These are phyloP conservation scores for Ambrosiella xylebori DNA, from an alignment of 2,329 filamentous ascomycete genomes.

Conservation along the genomic window DNA sequence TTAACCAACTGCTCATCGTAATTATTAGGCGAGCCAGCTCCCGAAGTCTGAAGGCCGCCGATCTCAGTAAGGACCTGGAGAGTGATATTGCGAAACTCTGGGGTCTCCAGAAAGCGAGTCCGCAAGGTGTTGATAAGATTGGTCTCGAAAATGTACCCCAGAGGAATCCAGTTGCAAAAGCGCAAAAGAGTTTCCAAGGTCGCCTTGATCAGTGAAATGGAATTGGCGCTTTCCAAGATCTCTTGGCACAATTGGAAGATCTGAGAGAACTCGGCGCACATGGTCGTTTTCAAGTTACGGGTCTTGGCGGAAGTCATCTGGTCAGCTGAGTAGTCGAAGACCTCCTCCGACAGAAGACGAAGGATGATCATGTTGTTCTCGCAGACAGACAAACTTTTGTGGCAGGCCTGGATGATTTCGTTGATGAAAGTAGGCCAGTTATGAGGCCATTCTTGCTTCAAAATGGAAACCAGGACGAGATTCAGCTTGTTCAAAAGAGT, in stretches of 20 bases:
- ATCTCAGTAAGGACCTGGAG: constrained; percentile 96
- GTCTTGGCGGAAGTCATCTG: constrained; percentile 99
- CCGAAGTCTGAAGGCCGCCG: constrained; percentile 74
- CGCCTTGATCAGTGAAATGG: constrained; percentile 81
- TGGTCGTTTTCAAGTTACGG: constrained; percentile 89
- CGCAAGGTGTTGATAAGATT: constrained; percentile 87
- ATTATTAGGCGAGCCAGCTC: constrained; percentile 44
- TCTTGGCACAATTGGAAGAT: constrained; percentile 97
- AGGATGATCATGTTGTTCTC: constrained; percentile 99
- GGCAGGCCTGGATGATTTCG: constrained; percentile 93
- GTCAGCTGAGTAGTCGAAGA: constrained; percentile 96
- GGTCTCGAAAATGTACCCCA: constrained; percentile 98
- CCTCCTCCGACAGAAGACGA: constrained; percentile 86
- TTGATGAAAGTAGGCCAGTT: constrained; percentile 99
- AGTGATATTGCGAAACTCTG: constrained; percentile 92
- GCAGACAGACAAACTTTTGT: constrained; percentile 89
- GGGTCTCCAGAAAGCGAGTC: constrained; percentile 78
- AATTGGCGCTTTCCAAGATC: constrained; percentile 76
- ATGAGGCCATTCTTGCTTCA: constrained; percentile 99
- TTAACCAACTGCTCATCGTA: constrained; percentile 93
- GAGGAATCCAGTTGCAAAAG: constrained; percentile 97
- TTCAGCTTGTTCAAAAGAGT: constrained; percentile 97
- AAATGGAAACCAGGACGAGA: constrained; percentile 84
- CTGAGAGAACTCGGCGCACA: constrained; percentile 96
- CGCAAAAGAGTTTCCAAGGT: constrained; percentile 88